Base-by-base conservation (phyloP, 2,329 filamentous ascomycete genomes). In the Pseudogymnoascus sp. region DNA sequence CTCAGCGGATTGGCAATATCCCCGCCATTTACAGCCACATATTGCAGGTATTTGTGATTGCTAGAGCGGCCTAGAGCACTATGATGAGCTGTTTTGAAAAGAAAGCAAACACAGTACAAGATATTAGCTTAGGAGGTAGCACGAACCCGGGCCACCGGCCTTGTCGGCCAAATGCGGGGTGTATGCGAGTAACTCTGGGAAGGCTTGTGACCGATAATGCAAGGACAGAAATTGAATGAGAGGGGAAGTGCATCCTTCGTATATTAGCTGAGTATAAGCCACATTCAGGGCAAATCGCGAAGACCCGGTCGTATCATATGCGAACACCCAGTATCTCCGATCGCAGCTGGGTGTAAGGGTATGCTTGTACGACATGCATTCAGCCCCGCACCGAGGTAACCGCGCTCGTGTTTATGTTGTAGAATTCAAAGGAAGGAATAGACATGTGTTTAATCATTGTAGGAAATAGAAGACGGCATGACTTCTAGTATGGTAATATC, bases 341-440 rank as follows among this genome's bases (percentile, higher is more conserved):
- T 31, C 8, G 25, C 16, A 56, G 25, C 46, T 6, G 25, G 46
- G 9, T 21, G 28, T 36, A 34, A 36, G 49, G 49, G n/a, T 34
- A 56, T 56, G 49, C 49, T 56, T 56, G 49, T 7, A 56, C 5
- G 28, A 56, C 49, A 56, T 56, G 49, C 28, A 56, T 56, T 56
- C 49, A 56, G 28, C 49, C 49, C 28, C 49, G 49, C 49, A 11
- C 11, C 28, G 5, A 56, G n/a, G 49, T 34, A 34, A 56, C 49
- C 16, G 28, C 49, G 9, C 28, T 56, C 25, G 28, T 11, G 28
- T 56, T 34, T 36, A 56, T 56, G 9, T 21, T 56, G 28, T 34
- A 56, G 28, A 56, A 56, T 31, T 12, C 12, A 34, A 34, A 21
- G 49, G 11, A 56, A 56, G 4, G 16, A 56, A 18, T 56, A 12